Conservation (phyloP, 2,329 filamentous ascomycete genomes). For the Microsporum ferrugineum region DNA sequence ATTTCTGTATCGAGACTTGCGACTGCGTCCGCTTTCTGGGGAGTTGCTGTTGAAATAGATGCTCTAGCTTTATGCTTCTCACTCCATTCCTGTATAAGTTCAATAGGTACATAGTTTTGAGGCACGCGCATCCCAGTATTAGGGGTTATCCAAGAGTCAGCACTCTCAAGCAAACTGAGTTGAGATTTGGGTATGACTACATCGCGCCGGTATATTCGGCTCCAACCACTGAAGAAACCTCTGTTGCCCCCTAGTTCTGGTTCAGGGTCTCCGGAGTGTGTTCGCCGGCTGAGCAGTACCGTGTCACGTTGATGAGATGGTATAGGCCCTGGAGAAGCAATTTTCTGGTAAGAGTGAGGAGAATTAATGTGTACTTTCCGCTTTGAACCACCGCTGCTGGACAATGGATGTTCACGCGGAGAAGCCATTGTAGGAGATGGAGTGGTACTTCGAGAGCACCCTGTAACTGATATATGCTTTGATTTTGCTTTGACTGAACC, state of each 20-base stretch:
- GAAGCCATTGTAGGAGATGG: not conserved
- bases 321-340: not conserved
- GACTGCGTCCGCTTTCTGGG: not conserved
- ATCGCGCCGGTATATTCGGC: slow-evolving; percentile 32
- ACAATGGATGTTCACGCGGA: not conserved
- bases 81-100: slow-evolving; percentile 26
- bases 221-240: slow-evolving; percentile 18
- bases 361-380: not conserved
- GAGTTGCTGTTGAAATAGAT: not conserved
- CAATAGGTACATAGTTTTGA: slow-evolving; percentile 26
- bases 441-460: not conserved
- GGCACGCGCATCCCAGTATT: slow-evolving; percentile 19
- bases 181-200: slow-evolving; percentile 42
- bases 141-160: slow-evolving; percentile 33
- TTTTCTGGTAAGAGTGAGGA: not conserved
- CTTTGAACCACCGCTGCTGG: not conserved
- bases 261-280: not conserved
- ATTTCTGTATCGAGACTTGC: not conserved
- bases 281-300: too few species aligned
- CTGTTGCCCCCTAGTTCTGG: not conserved
- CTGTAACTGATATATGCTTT: not conserved
- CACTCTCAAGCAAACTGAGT: slow-evolving; percentile 36
- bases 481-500: too few species aligned
- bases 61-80: not conserved
- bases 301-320: not conserved